Conservation (phyloP, 768 basidiomycete species). For the Suillus decipiens region DNA sequence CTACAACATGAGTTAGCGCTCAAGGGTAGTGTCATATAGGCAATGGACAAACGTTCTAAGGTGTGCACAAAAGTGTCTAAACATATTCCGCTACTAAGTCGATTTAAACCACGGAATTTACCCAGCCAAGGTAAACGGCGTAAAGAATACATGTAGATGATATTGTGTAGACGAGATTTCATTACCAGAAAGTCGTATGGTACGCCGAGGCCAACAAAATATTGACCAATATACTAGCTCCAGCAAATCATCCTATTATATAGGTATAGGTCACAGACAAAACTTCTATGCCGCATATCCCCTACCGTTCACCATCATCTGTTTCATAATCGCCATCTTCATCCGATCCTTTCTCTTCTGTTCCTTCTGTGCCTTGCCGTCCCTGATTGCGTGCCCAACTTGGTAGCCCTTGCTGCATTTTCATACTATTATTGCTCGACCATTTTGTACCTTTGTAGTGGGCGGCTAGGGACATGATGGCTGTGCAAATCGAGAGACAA, state of each 20-base stretch:
- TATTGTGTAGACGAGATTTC: too few relatives aligned
- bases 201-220: constrained; percentile 5
- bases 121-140: too few relatives aligned
- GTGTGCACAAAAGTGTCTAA: too few relatives aligned
- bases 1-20: too few relatives aligned
- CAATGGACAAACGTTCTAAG: too few relatives aligned
- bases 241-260: constrained; percentile 3
- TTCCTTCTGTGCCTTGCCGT: background rate
- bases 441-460: constrained; percentile 22
- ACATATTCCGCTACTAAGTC: too few relatives aligned
- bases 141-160: too few relatives aligned
- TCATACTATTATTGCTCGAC: constrained; percentile 13
- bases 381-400: constrained; percentile 25
- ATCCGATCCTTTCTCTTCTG: constrained; percentile 13
- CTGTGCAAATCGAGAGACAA: constrained; percentile 14
- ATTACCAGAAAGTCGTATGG: background rate
- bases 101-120: too few relatives aligned
- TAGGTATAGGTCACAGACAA: background rate
- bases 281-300: background rate
- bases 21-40: too few relatives aligned
- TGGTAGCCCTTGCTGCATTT: constrained; percentile 23
- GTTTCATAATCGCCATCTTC: constrained; percentile 25
- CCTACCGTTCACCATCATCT: constrained; percentile 19
- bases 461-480: constrained; percentile 27
- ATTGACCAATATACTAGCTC: background rate